Base-by-base conservation (phyloP, 1,284 basidiomycete genomes). In the Hortiboletus rubellus region DNA sequence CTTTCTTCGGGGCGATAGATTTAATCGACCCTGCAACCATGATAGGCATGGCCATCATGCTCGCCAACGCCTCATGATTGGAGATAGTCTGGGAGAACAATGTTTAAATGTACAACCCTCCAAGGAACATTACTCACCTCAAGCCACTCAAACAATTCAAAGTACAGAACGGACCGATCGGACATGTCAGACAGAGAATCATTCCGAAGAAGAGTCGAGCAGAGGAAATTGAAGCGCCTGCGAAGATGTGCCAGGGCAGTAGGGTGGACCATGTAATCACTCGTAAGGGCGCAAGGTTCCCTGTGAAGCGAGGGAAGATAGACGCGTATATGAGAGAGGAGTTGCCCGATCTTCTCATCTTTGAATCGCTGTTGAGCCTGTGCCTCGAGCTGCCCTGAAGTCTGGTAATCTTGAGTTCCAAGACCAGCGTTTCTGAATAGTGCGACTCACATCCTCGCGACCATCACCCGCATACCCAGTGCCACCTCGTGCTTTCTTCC, bases 21-120 rank as follows among this genome's bases (percentile, higher is more conserved):
- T 87, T 89, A 33, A 85, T 80, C n/a, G 86, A 87, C 5, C 81
- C 76, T 22, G 84, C 81, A 4, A 89, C 85, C 93, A 96, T 96
- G 68, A 93, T 93, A 2, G 94, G 93, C 92, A 95, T 96, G 1
- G 90, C 94, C 84, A 96, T 92, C 90, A 96, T 94, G 63, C 89
- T 91, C 3, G 92, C 92, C 31, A 96, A 75, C 5, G 91, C 87
- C 77, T 96, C 94, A 62, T 96, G 93, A 64, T 87, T 88, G 9
- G 93, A 93, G 42, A 96, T 90, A 3, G 89, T 92, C 91, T 92
- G 61, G 57, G 14, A 48, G 14, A 50, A 22, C 5, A 43, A 36
- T 40, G 33, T 55, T 24, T 22, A 55, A 54, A 49, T 15, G 41
- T 18, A 45, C 57, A 40, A 51, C 46, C 52, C 34, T 56, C 41